Evolutionary conservation across 2,329 filamentous ascomycete genomes (phyloP), one percentile per base, ranked within the genome.

Genomic region (Rosellinia necatrix): DNA sequence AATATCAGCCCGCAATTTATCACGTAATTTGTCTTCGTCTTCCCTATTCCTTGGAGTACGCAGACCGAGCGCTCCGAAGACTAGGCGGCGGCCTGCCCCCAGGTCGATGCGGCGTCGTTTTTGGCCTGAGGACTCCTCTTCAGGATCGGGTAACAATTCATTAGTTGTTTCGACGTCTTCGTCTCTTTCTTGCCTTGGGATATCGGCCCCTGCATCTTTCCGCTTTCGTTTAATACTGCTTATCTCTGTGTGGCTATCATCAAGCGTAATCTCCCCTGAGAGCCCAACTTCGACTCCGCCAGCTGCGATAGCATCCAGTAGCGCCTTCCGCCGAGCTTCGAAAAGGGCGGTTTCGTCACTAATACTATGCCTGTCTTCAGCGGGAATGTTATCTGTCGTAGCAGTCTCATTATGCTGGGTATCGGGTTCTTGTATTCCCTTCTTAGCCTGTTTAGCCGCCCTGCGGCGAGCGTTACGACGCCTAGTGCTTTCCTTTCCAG

Each of bases 41-140:
- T 81, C 80, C 63, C 88, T 86, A 1, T 78, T 85, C 65, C 86
- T 89, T 1, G 90, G 89, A 3, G 80, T 81, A 51, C 84, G 84
- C 8, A 91, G 71, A 3, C 89, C 90, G 3, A 93, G 76, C 6
- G 89, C 87, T 7, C 86, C 86, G 64, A 92, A 90, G 0, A 93
- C 71, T 53, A 92, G 76, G 61, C 90, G 82, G 49, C 84, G 81
- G 2, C 86, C 84, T 48, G 87, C 86, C 13, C 79, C 81, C 25
- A 91, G 59, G 53, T 82, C 71, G 4, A 75, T 44, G 29, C 68
- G 71, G n/a, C 69, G 64, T 42, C 68, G 67, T 52, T 72, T 74
- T 53, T 69, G 64, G 6, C 62, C 56, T 9, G 66, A 60, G 13
- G 56, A 46, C 12, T 56, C 60, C 13, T 56, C 44, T 2, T 52